Percentiles rank a stretch among this genome's conserved stretches.
These are phyloP conservation scores for Penicillium antarcticum DNA, from an alignment of 495 filamentous ascomycete genomes.

Conservation along the genomic window DNA sequence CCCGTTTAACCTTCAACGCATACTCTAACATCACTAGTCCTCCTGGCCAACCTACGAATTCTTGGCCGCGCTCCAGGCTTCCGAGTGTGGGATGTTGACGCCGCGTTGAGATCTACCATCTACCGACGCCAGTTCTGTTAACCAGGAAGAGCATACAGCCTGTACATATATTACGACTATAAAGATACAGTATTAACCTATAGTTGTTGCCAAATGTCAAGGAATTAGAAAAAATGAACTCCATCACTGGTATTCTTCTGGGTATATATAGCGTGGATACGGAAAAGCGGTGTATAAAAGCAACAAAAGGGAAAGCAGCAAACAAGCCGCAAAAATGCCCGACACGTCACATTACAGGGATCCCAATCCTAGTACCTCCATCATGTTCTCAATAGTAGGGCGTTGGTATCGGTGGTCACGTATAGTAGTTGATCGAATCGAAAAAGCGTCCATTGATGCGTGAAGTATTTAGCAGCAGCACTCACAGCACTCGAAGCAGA, in stretches of 20 bases:
- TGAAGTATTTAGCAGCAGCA: constrained; percentile 36
- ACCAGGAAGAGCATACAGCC: neutral
- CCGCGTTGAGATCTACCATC: constrained; percentile 19
- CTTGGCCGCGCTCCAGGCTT: constrained; percentile 30
- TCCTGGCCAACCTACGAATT: constrained; percentile 20
- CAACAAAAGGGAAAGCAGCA: neutral
- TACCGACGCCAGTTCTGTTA: constrained; percentile 9
- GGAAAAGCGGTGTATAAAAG: neutral
- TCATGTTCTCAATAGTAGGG: no score
- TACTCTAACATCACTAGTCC: constrained; percentile 12
- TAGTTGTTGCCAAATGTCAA: neutral
- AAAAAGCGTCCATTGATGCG: no score
- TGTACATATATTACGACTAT: no score
- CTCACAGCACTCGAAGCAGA: constrained; percentile 45
- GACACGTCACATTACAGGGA: neutral
- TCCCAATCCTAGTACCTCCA: neutral
- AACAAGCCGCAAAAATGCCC: neutral
- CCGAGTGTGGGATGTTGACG: constrained; percentile 22
- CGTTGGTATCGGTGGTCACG: neutral
- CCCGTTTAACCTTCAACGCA: neutral
- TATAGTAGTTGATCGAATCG: neutral
- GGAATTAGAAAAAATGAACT: constrained; percentile 1
- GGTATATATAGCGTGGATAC: constrained; percentile 2
- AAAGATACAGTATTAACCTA: no score
- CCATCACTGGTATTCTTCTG: constrained; percentile 9